Conservation (phyloP, 139 green algal genomes). For the Astrephomene gubernaculifera region DNA sequence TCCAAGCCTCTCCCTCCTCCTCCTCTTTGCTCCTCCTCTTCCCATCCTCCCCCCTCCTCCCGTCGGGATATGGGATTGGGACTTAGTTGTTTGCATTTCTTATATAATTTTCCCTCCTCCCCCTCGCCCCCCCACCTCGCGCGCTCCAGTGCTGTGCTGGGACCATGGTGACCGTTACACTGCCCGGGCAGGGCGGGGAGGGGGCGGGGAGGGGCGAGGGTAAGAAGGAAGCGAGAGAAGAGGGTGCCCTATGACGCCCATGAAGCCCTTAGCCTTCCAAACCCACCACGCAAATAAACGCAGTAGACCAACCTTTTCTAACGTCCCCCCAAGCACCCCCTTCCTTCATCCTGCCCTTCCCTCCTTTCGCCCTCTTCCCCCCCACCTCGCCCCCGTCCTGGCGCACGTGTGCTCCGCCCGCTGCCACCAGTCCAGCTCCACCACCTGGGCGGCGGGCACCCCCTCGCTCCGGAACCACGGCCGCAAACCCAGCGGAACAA, state of each 20-base stretch:
- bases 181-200: constrained; percentile 9
- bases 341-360: neutral
- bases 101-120: too few relatives aligned
- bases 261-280: too few relatives aligned
- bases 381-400: constrained; percentile 2
- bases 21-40: too few relatives aligned
- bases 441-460: constrained; percentile 61
- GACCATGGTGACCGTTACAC: constrained; percentile 44
- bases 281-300: too few relatives aligned
- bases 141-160: constrained; percentile 77
- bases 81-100: too few relatives aligned
- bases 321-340: neutral
- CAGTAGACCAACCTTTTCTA: too few relatives aligned
- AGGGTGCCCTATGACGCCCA: too few relatives aligned
- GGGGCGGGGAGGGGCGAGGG: neutral
- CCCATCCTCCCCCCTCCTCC: too few relatives aligned
- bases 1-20: too few relatives aligned
- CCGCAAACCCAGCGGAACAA: constrained; percentile 78
- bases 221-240: neutral
- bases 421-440: constrained; percentile 89
- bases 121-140: constrained; percentile 33
- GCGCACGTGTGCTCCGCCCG: constrained; percentile 50
- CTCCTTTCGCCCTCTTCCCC: neutral
- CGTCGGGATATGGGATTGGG: too few relatives aligned
- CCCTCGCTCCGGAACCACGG: constrained; percentile 69